These are phyloP conservation scores for Diaporthe velutina DNA, from an alignment of 2,329 filamentous ascomycete genomes.

Conservation along the genomic window DNA sequence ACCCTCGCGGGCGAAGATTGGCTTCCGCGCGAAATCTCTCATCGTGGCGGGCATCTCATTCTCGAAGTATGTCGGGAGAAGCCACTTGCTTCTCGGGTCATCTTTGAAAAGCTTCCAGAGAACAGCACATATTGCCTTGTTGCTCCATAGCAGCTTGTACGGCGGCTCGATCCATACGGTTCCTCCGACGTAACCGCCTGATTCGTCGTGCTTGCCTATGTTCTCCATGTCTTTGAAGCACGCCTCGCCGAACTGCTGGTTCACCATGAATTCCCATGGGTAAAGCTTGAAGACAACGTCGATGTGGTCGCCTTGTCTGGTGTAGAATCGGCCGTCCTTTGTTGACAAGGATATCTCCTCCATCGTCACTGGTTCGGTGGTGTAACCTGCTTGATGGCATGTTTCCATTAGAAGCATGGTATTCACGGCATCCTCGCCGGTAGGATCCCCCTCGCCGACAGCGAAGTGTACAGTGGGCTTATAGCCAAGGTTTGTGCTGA, in stretches of 20 bases:
- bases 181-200: constrained; percentile 22
- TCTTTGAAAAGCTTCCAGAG: constrained; percentile 36
- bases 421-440: background rate
- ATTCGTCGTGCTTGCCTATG: constrained; percentile 28
- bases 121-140: constrained; percentile 36
- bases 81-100: constrained; percentile 33
- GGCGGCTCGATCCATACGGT: constrained; percentile 38
- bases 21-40: constrained; percentile 8
- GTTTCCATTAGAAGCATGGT: background rate
- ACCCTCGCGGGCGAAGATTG: constrained; percentile 21
- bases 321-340: constrained; percentile 36
- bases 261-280: constrained; percentile 33
- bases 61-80: constrained; percentile 28
- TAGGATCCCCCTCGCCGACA: background rate
- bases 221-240: constrained; percentile 27
- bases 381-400: constrained; percentile 1
- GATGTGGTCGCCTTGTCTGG: constrained; percentile 21
- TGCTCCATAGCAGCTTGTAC: constrained; percentile 39
- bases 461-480: background rate
- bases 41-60: background rate
- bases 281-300: constrained; percentile 39
- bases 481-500: background rate
- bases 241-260: background rate
- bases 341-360: constrained; percentile 2
- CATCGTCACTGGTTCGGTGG: background rate